Conservation (phyloP, 2,329 filamentous ascomycete genomes). For the Arthrobotrys conoides region DNA sequence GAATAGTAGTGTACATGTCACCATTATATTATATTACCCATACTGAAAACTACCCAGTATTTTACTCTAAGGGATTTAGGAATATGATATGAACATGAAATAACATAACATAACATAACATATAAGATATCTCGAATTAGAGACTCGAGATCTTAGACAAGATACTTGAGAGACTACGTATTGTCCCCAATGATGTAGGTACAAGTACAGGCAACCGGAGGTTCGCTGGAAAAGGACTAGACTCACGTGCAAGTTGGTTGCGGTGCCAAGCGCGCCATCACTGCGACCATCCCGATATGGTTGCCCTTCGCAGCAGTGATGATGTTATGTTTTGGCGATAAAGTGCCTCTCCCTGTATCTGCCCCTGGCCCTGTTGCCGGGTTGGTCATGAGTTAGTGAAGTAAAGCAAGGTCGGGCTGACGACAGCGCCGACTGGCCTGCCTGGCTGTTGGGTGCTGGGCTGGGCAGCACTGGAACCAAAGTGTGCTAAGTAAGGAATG, state of each 20-base stretch:
- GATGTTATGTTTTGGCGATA: slow-evolving; percentile 37
- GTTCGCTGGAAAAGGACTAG: slow-evolving; percentile 9
- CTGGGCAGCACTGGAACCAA: not conserved
- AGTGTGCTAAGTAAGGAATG: not conserved
- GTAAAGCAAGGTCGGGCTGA: slow-evolving; percentile 2
- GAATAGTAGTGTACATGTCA: not conserved
- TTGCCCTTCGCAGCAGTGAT: slow-evolving; percentile 56
- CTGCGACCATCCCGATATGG: slow-evolving; percentile 34
- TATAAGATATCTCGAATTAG: too few relatives aligned
- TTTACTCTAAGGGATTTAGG: too few relatives aligned
- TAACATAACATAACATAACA: too few relatives aligned
- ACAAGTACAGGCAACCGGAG: not conserved
- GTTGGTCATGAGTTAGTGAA: slow-evolving; percentile 1
- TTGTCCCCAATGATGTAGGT: not conserved
- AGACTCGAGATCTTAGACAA: not conserved
- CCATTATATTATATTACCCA: too few relatives aligned
- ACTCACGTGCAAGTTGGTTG: slow-evolving; percentile 36
- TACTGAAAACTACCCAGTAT: too few relatives aligned
- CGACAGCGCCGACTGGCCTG: slow-evolving; percentile 25
- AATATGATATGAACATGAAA: too few relatives aligned
- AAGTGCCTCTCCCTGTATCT: slow-evolving; percentile 6
- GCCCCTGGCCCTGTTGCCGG: slow-evolving; percentile 11
- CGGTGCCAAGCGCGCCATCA: slow-evolving; percentile 13
- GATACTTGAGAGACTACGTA: not conserved
- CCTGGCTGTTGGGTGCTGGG: not conserved